phyloP scores from a whole-genome alignment of 345 rosid species.

The Euclidium syriacum region DNA sequence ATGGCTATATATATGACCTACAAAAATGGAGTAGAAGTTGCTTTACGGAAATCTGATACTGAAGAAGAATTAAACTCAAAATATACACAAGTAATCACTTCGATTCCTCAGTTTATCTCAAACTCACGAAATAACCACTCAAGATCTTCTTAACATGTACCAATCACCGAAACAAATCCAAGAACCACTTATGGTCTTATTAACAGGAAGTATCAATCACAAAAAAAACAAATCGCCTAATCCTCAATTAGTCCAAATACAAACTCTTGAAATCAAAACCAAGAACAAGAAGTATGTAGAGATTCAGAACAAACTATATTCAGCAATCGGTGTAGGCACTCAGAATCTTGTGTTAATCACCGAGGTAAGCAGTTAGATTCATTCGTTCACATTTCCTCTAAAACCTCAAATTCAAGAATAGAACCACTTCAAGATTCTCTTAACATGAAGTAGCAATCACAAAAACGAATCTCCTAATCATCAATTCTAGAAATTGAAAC shows the following conservation, averaged over 20 bases:
- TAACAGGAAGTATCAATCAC: not conserved
- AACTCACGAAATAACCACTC: not conserved
- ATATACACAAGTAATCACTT: not conserved
- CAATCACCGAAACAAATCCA: not conserved
- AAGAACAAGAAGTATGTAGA: not conserved
- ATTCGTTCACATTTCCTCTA: too few relatives aligned
- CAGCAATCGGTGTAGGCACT: not conserved
- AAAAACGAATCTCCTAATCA: not conserved
- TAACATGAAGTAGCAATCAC: not conserved
- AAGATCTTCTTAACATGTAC: conserved; percentile 10
- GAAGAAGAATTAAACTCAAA: not conserved
- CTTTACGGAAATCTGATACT: not conserved
- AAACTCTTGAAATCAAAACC: not conserved
- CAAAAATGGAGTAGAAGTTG: conserved; percentile 1
- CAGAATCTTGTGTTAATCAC: too few relatives aligned
- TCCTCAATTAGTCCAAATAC: not conserved
- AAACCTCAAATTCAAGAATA: too few relatives aligned
- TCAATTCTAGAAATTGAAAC: not conserved
- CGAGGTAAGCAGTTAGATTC: too few relatives aligned
- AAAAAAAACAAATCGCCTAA: not conserved
- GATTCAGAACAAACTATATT: not conserved
- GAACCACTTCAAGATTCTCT: too few relatives aligned
- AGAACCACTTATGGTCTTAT: conserved; percentile 3
- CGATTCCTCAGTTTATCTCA: not conserved
- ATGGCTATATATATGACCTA: conserved; percentile 76